Conservation (phyloP, 306 rosid species). For the Erythrophleum fordii region DNA sequence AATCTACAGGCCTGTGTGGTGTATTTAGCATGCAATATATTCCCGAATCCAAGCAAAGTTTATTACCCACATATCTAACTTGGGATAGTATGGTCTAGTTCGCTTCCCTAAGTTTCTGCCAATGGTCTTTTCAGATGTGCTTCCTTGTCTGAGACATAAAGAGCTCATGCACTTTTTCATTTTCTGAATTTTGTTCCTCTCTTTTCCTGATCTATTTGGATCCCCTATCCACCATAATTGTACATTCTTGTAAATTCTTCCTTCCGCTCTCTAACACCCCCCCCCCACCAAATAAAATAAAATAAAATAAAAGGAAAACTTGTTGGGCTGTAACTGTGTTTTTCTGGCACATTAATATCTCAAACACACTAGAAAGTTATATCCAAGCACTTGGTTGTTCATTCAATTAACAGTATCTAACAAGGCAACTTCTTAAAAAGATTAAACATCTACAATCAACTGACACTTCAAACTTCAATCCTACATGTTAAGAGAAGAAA, state of each 20-base stretch:
- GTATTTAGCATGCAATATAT: neutral
- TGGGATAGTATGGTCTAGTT: neutral
- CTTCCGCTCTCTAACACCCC: neutral
- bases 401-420: neutral
- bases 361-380: neutral
- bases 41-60: neutral
- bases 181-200: neutral
- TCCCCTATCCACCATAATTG: neutral
- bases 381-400: slow-evolving; percentile 24
- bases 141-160: neutral
- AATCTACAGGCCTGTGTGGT: neutral
- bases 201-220: neutral
- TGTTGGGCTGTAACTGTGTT: neutral
- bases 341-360: neutral
- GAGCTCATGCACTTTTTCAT: neutral
- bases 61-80: neutral
- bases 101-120: neutral
- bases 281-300: neutral
- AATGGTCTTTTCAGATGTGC: neutral
- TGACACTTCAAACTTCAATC: slow-evolving; percentile 8
- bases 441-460: slow-evolving; percentile 1
- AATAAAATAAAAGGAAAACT: neutral
- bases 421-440: slow-evolving; percentile 17
- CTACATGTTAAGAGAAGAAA: neutral
- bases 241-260: neutral